Evolutionary conservation across 345 rosid genomes (phyloP), one percentile per base, ranked within the genome.

Genomic region (Linum lewisii): DNA sequence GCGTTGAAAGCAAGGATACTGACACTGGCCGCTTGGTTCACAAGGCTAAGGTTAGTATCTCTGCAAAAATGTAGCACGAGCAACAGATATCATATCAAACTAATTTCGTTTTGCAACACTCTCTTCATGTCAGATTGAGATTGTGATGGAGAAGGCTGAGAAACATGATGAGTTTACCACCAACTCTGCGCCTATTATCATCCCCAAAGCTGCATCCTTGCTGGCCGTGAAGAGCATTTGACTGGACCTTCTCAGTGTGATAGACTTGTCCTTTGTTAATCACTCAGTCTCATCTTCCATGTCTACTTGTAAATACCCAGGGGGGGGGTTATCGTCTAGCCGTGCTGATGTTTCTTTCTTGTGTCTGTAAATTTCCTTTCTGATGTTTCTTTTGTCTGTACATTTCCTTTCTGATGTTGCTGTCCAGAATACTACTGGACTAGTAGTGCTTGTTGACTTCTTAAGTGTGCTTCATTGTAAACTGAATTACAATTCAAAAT

Each of bases 61-160:
- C 1, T 47, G 18, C 53, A 23, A 36, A 18, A 5, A 20, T 21
- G 51, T 26, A 16, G 26, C n/a, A n/a, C n/a, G n/a, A n/a, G n/a
- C 38, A 19, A 1, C 29, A 13, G 45, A 15, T 56, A 24, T 55
- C 25, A 19, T 21, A 10, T 54, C 15, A 16, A 23, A 18, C 54
- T 61, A 6, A 36, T 6, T 37, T 49, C 15, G 14, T 1, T 42
- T 6, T 42, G 1, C 47, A 11, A n/a, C n/a, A n/a, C n/a, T 36
- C 21, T 6, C 4, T 32, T 3, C n/a, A 57, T 20, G n/a, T 18
- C 24, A 75, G 73, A 67, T 75, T 64, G 73, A 75, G 63, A 71
- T 75, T 54, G 49, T 71, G 65, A 54, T 75, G 63, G 71, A 54
- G 25, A 71, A 68, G 64, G 66, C 63, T 55, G 73, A 71, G 45